Conservation (phyloP, 345 rosid genomes). For the Populus pruinosa region DNA sequence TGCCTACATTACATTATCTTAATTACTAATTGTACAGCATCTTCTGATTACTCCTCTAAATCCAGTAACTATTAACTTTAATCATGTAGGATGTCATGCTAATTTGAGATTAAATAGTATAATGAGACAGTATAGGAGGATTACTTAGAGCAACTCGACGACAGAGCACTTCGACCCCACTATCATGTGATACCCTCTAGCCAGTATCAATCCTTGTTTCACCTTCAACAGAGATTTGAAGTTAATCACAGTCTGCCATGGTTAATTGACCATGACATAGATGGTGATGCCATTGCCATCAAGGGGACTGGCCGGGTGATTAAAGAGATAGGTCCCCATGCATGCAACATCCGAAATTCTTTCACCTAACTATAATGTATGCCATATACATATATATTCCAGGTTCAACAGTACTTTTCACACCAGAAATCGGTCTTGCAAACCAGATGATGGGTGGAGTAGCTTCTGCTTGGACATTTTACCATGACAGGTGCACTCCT, state of each 20-base stretch:
- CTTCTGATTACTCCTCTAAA: neutral
- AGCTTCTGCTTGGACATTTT: neutral
- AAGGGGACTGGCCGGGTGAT: neutral
- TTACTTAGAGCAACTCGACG: neutral
- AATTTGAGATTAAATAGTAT: neutral
- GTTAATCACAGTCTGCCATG: neutral
- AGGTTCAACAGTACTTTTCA: neutral
- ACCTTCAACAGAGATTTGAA: neutral
- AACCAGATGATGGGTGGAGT: too few species aligned
- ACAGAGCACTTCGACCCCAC: neutral
- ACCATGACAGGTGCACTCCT: neutral
- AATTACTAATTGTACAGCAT: neutral
- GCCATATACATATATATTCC: neutral
- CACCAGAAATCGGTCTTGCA: neutral
- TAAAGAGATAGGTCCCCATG: constrained; percentile 15
- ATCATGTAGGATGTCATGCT: neutral
- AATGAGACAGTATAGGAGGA: neutral
- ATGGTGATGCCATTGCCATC: neutral
- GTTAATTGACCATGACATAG: neutral
- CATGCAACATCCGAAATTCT: neutral
- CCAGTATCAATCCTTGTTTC: neutral
- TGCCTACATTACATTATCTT: neutral
- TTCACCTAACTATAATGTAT: neutral
- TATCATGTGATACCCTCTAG: neutral
- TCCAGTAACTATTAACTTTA: neutral